These are phyloP conservation scores for Aspergillus chevalieri DNA, from an alignment of 2,329 filamentous ascomycete genomes.

Conservation along the genomic window DNA sequence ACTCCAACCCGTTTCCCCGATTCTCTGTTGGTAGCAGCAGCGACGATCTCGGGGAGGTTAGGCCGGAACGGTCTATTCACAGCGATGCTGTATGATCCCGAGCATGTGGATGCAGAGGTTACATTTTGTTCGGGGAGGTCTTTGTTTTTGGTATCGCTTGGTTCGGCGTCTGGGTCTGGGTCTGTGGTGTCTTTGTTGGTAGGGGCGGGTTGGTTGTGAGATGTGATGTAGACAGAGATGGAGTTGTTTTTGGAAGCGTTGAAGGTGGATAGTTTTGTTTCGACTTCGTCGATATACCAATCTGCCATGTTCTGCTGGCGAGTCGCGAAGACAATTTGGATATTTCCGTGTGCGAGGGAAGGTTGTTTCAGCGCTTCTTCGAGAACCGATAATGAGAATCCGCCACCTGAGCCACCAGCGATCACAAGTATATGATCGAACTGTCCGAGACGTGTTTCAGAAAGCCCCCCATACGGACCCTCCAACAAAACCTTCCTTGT, in stretches of 20 bases:
- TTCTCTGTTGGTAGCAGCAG: slow-evolving; percentile 10
- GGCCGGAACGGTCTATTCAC: slow-evolving; percentile 21
- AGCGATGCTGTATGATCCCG: background rate
- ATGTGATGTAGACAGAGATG: slow-evolving; percentile 14
- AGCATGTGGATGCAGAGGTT: background rate
- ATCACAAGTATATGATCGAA: slow-evolving; percentile 46
- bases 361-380: slow-evolving; percentile 29
- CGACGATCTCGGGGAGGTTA: slow-evolving; percentile 21
- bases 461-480: slow-evolving; percentile 52
- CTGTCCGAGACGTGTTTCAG: slow-evolving; percentile 30
- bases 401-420: slow-evolving; percentile 53
- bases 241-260: slow-evolving; percentile 5
- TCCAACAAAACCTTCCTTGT: slow-evolving; percentile 48
- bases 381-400: slow-evolving; percentile 47
- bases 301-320: slow-evolving; percentile 3
- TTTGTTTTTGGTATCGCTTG: background rate
- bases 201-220: background rate
- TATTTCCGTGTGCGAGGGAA: background rate
- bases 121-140: background rate
- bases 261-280: slow-evolving; percentile 1
- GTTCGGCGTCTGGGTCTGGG: background rate
- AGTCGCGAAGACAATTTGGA: slow-evolving; percentile 12
- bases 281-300: slow-evolving; percentile 9
- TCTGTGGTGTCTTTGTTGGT: background rate
- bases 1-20: slow-evolving; percentile 16